Conservation (phyloP, 192 early-diverging fungal genomes). For the Globomyces pollinis-pini region DNA sequence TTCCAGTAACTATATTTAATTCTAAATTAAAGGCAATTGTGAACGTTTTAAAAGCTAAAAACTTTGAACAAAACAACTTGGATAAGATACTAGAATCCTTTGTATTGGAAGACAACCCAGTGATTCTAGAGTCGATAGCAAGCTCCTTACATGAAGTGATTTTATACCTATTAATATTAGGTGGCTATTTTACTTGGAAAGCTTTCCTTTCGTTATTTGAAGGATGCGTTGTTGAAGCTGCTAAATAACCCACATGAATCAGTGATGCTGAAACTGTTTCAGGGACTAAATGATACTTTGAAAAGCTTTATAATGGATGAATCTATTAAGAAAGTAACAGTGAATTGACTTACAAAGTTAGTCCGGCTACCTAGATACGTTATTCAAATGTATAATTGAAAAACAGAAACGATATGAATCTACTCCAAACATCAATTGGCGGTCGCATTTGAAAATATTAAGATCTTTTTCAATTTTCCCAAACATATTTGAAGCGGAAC, state of each 20-base stretch:
- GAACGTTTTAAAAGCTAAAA: slow-evolving; percentile 1
- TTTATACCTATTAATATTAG: background rate
- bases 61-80: slow-evolving; percentile 26
- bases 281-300: too few species aligned
- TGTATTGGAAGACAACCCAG: slow-evolving; percentile 12
- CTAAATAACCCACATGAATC: background rate
- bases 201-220: background rate
- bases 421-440: slow-evolving; percentile 20
- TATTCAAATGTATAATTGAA: background rate
- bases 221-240: too few species aligned
- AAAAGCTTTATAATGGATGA: too few species aligned
- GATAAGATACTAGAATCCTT: slow-evolving; percentile 26
- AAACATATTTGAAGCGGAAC: slow-evolving; percentile 38
- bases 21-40: slow-evolving; percentile 1
- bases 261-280: background rate
- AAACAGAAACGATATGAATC: background rate
- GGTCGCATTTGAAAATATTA: slow-evolving; percentile 30
- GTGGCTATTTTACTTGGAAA: background rate
- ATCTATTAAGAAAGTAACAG: slow-evolving; percentile 24
- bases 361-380: background rate
- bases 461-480: slow-evolving; percentile 32
- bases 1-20: slow-evolving; percentile 33
- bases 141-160: slow-evolving; percentile 20
- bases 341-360: slow-evolving; percentile 29
- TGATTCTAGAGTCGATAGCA: slow-evolving; percentile 27